Percentiles rank a stretch among this genome's conserved stretches.
Evolutionary conservation across 192 early-diverging fungal species (phyloP).

Genomic region (Fimicolochytrium jonesii): DNA sequence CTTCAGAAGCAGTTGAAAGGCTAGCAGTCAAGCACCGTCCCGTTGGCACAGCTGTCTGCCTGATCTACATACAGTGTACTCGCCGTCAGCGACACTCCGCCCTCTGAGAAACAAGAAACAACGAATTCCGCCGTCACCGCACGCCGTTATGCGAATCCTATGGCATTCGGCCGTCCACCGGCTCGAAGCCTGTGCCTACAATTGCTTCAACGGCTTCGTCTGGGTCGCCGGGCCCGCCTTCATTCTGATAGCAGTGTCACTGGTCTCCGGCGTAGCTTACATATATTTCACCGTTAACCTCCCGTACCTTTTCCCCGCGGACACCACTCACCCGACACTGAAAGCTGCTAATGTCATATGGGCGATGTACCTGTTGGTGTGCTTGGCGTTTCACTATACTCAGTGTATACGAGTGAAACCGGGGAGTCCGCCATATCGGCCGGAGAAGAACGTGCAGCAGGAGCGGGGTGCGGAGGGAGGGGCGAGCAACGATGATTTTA

Average conservation of each 20-base stretch:
- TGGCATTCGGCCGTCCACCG: conserved; percentile 10
- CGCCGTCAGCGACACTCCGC: too few relatives aligned
- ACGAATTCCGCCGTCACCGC: too few relatives aligned
- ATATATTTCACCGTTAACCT: conserved; percentile 28
- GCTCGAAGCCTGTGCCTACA: conserved; percentile 1
- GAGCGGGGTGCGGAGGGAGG: too few relatives aligned
- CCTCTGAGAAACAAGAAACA: too few relatives aligned
- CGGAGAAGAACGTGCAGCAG: too few relatives aligned
- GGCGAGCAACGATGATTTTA: too few relatives aligned
- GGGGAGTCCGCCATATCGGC: too few relatives aligned
- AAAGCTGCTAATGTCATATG: conserved; percentile 2
- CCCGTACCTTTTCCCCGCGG: conserved; percentile 15
- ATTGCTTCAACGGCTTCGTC: conserved; percentile 13
- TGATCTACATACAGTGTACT: too few relatives aligned
- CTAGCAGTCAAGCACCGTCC: too few relatives aligned
- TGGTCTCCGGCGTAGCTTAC: conserved; percentile 21
- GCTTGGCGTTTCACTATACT: conserved; percentile 39
- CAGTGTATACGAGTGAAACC: too few relatives aligned
- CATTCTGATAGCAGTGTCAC: conserved; percentile 19
- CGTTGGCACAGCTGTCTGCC: too few relatives aligned
- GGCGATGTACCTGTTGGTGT: conserved; percentile 27
- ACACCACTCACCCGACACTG: neutral
- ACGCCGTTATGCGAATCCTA: conserved; percentile 22
- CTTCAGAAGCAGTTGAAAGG: too few relatives aligned
- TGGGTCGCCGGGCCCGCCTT: conserved; percentile 21